Base-by-base conservation (phyloP, 2,329 filamentous ascomycete genomes). In the Phaeosphaeriaceae sp. region DNA sequence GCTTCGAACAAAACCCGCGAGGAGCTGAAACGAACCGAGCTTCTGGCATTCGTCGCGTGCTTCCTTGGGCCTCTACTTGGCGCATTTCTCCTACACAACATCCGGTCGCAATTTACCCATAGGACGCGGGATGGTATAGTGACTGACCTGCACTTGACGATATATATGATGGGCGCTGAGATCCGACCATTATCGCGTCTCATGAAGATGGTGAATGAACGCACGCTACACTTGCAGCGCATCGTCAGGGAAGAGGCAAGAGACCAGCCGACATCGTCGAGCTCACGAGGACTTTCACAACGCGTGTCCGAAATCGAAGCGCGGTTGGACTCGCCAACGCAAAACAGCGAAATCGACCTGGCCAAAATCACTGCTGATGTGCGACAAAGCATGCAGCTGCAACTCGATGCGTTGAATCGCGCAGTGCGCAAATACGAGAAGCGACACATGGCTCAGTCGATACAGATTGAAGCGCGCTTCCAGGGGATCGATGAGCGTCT, bases 391-490 rank as follows among this genome's bases (percentile, higher is more conserved):
- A 82, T 94, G 11, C 91, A 93, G 65, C 90, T 92, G 0, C 93
- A 97, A 59, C 84, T 98, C 6, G 94, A 97, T 69, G 92, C 93
- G 0, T 82, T 98, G 30, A 95, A 93, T 68, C 89, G 94, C 49
- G 94, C 94, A 3, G 91, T 98, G 47, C 87, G 94, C 21, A 88
- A 93, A 35, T 97, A 97, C 70, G 94, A 98, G 80, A 97, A 97
- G 80, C 91, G 93, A 69, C 88, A 91, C 4, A 90, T 90, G 0
- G 82, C 94, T 8, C 85, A 93, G 26, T 86, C 91, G 10, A 84
- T 90, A 55, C 90, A 94, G 71, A 92, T 89, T 2, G 93, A 97
- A 64, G 86, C 88, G 9, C 87, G 91, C 23, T 86, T 97, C 58
- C 85, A 87, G 43, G 85, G 88, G 21, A 82, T 97, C 4, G 91